Conservation (phyloP, 1,284 basidiomycete genomes). For the Cryptococcus depauperatus region DNA sequence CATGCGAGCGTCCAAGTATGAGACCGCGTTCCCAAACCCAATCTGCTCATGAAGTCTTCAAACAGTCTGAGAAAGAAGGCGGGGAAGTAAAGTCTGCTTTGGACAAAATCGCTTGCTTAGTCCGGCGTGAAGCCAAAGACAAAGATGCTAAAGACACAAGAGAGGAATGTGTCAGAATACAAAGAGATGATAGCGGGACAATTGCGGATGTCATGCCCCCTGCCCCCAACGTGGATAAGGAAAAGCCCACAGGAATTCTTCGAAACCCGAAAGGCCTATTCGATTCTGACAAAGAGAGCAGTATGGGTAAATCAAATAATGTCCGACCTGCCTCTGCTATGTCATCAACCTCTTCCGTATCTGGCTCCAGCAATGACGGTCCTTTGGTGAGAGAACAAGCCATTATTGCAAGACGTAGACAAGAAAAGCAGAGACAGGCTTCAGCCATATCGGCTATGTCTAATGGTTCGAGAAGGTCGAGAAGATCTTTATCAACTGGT, state of each 20-base stretch:
- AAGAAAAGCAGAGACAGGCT: conserved; percentile 49
- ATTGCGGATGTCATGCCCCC: conserved; percentile 15
- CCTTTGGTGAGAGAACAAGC: conserved; percentile 54
- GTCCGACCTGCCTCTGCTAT: not conserved
- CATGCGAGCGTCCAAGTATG: conserved; percentile 16
- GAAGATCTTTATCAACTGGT: conserved; percentile 38
- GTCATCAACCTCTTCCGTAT: not conserved
- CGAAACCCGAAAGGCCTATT: conserved; percentile 10
- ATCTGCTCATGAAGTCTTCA: conserved; percentile 30
- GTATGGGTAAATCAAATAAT: not conserved
- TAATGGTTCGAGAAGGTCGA: conserved; percentile 22
- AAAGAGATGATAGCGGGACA: conserved; percentile 13
- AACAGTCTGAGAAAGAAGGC: conserved; percentile 18
- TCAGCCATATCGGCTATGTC: conserved; percentile 5
- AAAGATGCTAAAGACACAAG: conserved; percentile 9
- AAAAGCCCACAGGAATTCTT: conserved; percentile 14
- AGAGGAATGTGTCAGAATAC: conserved; percentile 4
- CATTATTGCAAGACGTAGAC: conserved; percentile 62
- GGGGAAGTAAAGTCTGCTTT: conserved; percentile 36
- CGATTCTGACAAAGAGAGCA: conserved; percentile 6
- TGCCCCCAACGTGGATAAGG: not conserved
- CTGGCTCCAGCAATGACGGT: not conserved
- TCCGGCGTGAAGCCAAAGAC: not conserved
- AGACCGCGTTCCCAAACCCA: conserved; percentile 24
- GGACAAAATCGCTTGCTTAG: conserved; percentile 23